phyloP scores from a whole-genome alignment of 164 flowering plant genomes.

The Aristolochia fimbriata region DNA sequence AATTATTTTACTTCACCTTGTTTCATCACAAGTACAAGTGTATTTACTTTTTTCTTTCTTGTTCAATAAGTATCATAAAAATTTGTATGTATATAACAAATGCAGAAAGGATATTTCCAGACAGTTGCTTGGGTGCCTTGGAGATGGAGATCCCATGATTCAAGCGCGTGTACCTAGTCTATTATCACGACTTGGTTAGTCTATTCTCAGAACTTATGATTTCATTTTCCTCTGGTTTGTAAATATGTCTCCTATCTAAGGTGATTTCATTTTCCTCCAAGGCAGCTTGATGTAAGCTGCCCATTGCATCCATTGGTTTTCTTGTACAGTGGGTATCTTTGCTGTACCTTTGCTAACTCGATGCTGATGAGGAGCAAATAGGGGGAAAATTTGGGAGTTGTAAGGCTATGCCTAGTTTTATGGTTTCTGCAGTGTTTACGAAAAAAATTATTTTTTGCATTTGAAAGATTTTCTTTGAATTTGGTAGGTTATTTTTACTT shows the following conservation, averaged over 20 bases:
- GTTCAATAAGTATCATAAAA: neutral
- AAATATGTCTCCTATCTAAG: neutral
- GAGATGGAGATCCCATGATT: slow-evolving; percentile 45
- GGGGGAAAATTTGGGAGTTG: too few species aligned
- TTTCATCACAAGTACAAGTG: neutral
- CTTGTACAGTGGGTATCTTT: too few species aligned
- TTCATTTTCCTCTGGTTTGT: neutral
- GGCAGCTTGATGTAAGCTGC: too few species aligned
- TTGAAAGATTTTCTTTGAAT: too few species aligned
- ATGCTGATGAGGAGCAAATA: too few species aligned
- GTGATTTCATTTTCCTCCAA: too few species aligned
- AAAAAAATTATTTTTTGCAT: too few species aligned
- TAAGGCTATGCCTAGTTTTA: neutral
- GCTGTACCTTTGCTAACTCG: too few species aligned
- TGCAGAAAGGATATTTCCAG: slow-evolving; percentile 56
- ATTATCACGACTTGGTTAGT: slow-evolving; percentile 58
- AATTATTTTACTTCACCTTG: neutral
- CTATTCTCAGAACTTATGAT: neutral
- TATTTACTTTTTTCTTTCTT: neutral
- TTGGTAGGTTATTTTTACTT: too few species aligned
- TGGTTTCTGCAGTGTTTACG: too few species aligned
- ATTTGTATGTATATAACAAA: neutral
- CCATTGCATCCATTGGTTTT: too few species aligned
- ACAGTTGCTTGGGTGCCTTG: slow-evolving; percentile 44
- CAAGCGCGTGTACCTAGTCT: slow-evolving; percentile 35